A percentile compares a stretch with the other conserved stretches of the same genome.
Conservation (phyloP, 2,329 filamentous ascomycete genomes). For the Verticillium albo-atrum region DNA sequence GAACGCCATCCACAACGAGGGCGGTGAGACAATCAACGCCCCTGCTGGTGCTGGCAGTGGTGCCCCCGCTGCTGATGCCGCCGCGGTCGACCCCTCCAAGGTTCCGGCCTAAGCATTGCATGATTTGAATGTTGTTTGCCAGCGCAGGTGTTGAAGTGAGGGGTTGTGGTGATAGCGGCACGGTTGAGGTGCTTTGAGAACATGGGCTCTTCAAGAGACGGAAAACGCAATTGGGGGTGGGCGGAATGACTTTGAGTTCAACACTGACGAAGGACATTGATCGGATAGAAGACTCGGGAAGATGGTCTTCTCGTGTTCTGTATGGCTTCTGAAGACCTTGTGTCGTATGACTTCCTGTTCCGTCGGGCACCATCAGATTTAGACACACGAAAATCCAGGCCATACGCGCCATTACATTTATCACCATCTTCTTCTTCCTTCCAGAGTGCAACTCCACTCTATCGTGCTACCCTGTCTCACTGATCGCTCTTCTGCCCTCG, state of each 20-base stretch:
- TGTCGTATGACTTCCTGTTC: neutral
- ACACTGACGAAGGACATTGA: neutral
- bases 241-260: neutral
- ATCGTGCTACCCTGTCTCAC: no score
- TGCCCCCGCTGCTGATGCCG: conserved; percentile 17
- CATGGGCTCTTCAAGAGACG: conserved; percentile 19
- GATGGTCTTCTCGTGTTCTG: neutral
- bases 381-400: neutral
- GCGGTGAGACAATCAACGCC: conserved; percentile 21
- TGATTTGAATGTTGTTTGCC: conserved; percentile 9
- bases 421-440: no score
- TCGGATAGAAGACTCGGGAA: neutral
- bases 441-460: no score
- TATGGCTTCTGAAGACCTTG: neutral
- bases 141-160: neutral
- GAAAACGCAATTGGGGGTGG: neutral
- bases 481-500: no score
- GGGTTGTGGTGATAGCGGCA: neutral
- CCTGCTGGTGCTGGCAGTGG: neutral
- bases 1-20: conserved; percentile 31
- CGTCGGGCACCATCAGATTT: neutral
- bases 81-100: conserved; percentile 27
- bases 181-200: conserved; percentile 3
- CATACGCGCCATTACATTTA: neutral
- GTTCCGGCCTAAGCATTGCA: conserved; percentile 23